Percentiles rank a stretch among this genome's conserved stretches.
Conservation (phyloP, 1,284 basidiomycete species). For the Sanghuangporus baumii region DNA sequence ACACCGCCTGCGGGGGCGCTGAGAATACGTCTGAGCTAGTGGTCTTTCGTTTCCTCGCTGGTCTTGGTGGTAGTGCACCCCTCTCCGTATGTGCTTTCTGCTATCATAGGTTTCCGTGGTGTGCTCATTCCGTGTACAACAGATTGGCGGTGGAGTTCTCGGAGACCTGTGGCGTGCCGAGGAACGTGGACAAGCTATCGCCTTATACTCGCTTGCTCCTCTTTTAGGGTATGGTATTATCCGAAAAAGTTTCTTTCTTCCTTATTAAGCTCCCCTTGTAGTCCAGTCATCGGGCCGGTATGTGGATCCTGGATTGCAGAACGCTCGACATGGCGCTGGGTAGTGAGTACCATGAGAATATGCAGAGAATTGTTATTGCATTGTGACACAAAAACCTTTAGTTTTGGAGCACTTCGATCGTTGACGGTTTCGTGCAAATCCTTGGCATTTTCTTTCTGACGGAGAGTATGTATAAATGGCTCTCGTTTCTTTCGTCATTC, state of each 20-base stretch:
- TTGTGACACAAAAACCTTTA: slow-evolving; percentile 39
- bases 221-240: slow-evolving; percentile 35
- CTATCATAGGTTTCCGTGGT: neutral
- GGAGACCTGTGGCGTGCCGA: slow-evolving; percentile 68
- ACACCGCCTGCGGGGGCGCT: slow-evolving; percentile 61
- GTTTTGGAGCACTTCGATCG: slow-evolving; percentile 38
- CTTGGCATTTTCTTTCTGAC: slow-evolving; percentile 40
- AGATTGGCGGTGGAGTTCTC: slow-evolving; percentile 65
- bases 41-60: slow-evolving; percentile 60
- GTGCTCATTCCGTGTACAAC: neutral
- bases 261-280: too few relatives aligned
- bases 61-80: slow-evolving; percentile 60
- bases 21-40: slow-evolving; percentile 51
- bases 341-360: slow-evolving; percentile 37
- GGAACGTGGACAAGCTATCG: slow-evolving; percentile 61
- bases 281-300: slow-evolving; percentile 57
- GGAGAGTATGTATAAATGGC: slow-evolving; percentile 32
- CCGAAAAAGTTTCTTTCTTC: too few relatives aligned
- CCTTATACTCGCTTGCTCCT: slow-evolving; percentile 62
- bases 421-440: slow-evolving; percentile 31
- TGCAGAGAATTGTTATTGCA: neutral
- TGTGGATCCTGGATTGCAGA: slow-evolving; percentile 50
- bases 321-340: slow-evolving; percentile 60
- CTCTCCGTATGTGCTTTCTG: slow-evolving; percentile 37
- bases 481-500: neutral